Base-by-base conservation (phyloP, 805 yeast genomes). In the Vanderwaltozyma verrucispora region DNA sequence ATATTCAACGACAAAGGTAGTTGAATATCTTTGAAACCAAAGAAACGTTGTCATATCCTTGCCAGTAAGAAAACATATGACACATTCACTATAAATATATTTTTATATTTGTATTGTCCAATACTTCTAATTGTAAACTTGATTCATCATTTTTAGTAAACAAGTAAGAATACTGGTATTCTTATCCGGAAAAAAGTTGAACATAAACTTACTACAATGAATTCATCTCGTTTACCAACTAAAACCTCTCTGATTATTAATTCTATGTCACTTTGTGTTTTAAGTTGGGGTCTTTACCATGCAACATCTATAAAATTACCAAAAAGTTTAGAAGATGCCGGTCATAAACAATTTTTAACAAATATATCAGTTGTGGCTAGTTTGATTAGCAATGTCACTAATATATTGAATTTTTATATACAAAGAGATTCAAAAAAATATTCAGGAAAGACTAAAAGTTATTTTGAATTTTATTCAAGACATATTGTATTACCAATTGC, bases 281-380 rank as follows among this genome's bases (percentile, higher is more conserved):
- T 53, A 12, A 35, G 48, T 3, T 56, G 52, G 45, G 64, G 64
- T 9, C 35, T 57, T n/a, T 43, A 42, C 35, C 33, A 38, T n/a
- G 56, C 59, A 25, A 39, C 57, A 5, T 20, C 32, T 12, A 41
- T 60, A 11, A 31, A 50, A 12, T 57, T 81, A 19, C 86, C 87
- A 1, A 62, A 58, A 1, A 62, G 58, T 27, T 56, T 80, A 20
- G 62, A 50, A 2, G 55, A 60, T 17, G 89, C 77, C 1, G 89
- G 89, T 2, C 81, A 74, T 40, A 70, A 69, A 59, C 89, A 82
- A 51, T 82, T 82, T 52, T 63, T 81, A 35, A 82, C 92, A 4
- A 80, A 79, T 51, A 49, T 80, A n/a, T 71, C 80, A 8, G 64
- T 79, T 24, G 49, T 59, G 2, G 50, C 69, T 14, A 69, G 82